Base-by-base conservation (phyloP, 2,329 filamentous ascomycete genomes). In the Aspergillus glaucus region DNA sequence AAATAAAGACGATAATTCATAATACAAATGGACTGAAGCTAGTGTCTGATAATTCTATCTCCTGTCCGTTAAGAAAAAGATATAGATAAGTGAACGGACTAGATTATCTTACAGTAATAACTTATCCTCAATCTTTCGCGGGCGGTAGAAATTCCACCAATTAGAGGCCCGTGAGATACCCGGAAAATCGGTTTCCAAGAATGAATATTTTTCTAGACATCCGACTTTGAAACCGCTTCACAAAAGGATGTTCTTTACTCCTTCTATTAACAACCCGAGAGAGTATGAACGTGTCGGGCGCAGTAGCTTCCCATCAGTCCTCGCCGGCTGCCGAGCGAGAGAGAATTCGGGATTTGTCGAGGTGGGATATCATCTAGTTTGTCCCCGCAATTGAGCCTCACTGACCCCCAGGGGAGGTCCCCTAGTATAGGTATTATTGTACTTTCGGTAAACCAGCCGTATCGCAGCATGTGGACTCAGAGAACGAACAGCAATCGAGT, bases 271-370 rank as follows among this genome's bases (percentile, higher is more conserved):
- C 19, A 24, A n/a, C 41, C 24, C 28, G 41, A 6, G 30, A 6
- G 30, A 43, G 3, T 43, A 43, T 43, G 41, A 15, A 17, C 22
- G 21, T 21, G 21, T 2, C 21, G 21, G 21, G 21, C 21, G 21
- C 21, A 21, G 21, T 21, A 21, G 21, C 21, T 21, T n/a, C 41
- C 15, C 40, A 45, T 26, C 49, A 45, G 9, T 34, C 36, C 6
- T 45, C 45, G 15, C 30, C 41, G 6, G 54, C 53, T 34, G 47
- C 49, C 15, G 54, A 56, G 36, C 49, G 53, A 30, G 48, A 54
- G 32, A 47, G 54, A 19, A 56, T 56, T 28, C 47, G 54, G 9
- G 54, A 56, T 41, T 39, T 56, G 26, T 53, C 54, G 7, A 46
- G 49, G 51, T 53, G 21, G 8, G 15, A 21, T 12, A 36, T 32